phyloP scores from a whole-genome alignment of 805 yeast genomes.

The Starmera amethionina region DNA sequence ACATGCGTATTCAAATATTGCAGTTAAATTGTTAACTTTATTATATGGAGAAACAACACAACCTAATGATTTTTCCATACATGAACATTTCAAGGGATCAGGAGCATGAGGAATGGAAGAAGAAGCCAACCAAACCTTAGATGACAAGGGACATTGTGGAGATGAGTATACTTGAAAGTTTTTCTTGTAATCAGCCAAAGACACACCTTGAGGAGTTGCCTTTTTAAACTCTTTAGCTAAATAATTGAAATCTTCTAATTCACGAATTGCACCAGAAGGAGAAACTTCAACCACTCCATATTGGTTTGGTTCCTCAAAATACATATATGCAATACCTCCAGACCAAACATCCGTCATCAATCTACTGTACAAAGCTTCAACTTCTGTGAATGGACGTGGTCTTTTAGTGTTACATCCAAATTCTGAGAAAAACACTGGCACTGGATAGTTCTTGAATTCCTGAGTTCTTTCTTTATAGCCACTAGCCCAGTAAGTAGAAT shows the following conservation, averaged over 20 bases:
- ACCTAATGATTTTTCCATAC: conserved; percentile 41
- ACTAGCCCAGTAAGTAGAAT: conserved; percentile 47
- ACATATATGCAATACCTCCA: conserved; percentile 81
- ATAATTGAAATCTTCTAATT: conserved; percentile 50
- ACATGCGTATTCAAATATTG: conserved; percentile 50
- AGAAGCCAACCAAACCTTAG: conserved; percentile 53
- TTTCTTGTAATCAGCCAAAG: conserved; percentile 18
- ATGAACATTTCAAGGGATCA: conserved; percentile 46
- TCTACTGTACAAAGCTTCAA: conserved; percentile 50
- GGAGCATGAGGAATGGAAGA: conserved; percentile 62
- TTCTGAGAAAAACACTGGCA: conserved; percentile 73
- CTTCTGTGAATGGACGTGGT: conserved; percentile 69
- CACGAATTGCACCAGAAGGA: conserved; percentile 32
- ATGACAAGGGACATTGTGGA: conserved; percentile 40
- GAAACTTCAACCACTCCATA: conserved; percentile 58
- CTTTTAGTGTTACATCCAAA: conserved; percentile 63
- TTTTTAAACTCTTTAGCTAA: conserved; percentile 41
- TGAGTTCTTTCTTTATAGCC: conserved; percentile 59
- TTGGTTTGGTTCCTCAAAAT: conserved; percentile 64
- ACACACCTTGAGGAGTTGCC: conserved; percentile 37
- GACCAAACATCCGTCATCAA: conserved; percentile 78
- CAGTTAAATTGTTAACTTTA: conserved; percentile 37
- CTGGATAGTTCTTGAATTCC: conserved; percentile 52
- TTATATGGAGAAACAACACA: conserved; percentile 48
- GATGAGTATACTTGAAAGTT: conserved; percentile 11